A percentile compares a stretch with the other conserved stretches of the same genome.
These are phyloP conservation scores for Beauveria sp. DNA, from an alignment of 2,329 filamentous ascomycete species.

Conservation along the genomic window DNA sequence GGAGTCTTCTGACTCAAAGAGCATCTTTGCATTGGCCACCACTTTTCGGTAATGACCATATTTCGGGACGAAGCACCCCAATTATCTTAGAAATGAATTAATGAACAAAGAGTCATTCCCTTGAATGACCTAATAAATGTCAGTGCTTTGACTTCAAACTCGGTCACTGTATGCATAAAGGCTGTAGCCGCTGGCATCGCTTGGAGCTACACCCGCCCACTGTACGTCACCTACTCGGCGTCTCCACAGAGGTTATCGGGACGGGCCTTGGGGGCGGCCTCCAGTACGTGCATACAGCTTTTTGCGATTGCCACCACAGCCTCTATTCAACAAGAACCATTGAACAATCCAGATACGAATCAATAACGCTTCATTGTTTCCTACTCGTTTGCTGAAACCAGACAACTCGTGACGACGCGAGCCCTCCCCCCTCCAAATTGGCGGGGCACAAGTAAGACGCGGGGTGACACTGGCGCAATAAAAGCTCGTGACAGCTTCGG, in stretches of 20 bases:
- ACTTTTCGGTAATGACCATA: not conserved
- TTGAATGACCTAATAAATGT: too few species aligned
- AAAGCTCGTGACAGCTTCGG: conserved; percentile 6
- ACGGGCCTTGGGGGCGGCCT: not conserved
- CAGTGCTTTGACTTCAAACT: too few species aligned
- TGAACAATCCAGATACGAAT: not conserved
- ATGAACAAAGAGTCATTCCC: too few species aligned
- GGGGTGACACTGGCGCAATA: not conserved
- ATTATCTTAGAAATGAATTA: too few species aligned
- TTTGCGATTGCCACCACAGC: too few species aligned
- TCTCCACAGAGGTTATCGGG: not conserved
- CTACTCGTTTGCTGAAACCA: not conserved
- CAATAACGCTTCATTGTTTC: not conserved
- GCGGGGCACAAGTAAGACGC: conserved; percentile 3
- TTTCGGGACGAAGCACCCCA: too few species aligned
- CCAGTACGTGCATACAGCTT: not conserved
- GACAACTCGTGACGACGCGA: not conserved
- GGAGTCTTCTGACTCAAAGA: too few species aligned
- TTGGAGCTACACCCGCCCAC: not conserved
- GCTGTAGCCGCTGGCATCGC: not conserved
- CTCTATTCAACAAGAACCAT: too few species aligned
- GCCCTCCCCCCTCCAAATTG: not conserved
- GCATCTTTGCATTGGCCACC: too few species aligned
- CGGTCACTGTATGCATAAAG: too few species aligned
- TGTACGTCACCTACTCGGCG: not conserved